Percentiles rank a stretch among this genome's conserved stretches.
Conservation (phyloP, 495 filamentous ascomycete species). For the Chaetomidium leptoderma region DNA sequence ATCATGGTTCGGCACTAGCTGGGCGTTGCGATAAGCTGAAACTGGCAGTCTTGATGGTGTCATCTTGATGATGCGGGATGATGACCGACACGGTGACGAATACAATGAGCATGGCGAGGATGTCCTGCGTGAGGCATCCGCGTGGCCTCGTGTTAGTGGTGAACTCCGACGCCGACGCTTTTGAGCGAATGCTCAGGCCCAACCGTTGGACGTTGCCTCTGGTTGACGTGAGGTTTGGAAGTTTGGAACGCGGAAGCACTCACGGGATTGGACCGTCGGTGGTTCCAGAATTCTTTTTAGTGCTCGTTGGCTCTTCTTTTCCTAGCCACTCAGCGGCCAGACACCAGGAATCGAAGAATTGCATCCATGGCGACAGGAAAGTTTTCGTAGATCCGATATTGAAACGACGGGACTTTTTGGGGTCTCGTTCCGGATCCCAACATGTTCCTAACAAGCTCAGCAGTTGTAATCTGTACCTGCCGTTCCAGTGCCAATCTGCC, state of each 20-base stretch:
- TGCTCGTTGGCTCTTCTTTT: constrained; percentile 13
- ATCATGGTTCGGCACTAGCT: no score
- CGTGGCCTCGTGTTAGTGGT: constrained; percentile 11
- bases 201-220: background rate
- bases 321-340: constrained; percentile 15
- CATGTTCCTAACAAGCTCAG: background rate
- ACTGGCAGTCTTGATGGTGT: no score
- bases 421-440: background rate
- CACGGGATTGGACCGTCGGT: constrained; percentile 5
- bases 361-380: background rate
- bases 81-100: background rate
- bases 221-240: constrained; percentile 1
- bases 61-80: background rate
- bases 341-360: background rate
- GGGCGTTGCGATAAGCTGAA: no score
- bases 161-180: background rate
- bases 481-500: background rate
- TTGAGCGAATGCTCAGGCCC: background rate
- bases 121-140: constrained; percentile 6
- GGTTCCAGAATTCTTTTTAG: constrained; percentile 23
- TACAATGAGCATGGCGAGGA: background rate
- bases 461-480: no score
- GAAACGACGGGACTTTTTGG: background rate
- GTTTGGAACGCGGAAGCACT: background rate
- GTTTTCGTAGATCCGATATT: background rate